Conservation (phyloP, 2,329 filamentous ascomycete genomes). For the Aspergillus eucalypticola region DNA sequence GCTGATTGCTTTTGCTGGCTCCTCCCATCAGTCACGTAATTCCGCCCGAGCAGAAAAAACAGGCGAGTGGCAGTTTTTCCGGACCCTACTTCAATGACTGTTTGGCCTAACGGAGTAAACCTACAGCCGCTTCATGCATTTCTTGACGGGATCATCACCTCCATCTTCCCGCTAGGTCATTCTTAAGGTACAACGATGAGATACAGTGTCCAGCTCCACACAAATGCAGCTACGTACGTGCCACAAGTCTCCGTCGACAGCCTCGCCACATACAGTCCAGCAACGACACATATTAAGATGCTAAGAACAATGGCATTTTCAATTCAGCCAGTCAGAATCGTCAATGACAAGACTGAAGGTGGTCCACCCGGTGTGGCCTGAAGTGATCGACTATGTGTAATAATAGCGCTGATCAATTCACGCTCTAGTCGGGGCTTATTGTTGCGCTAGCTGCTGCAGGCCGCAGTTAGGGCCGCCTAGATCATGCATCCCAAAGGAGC, state of each 20-base stretch:
- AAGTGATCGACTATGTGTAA: neutral
- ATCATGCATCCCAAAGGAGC: neutral
- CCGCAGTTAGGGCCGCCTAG: neutral
- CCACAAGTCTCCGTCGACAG: neutral
- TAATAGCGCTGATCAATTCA: neutral
- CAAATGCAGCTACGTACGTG: neutral
- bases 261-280: neutral
- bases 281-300: neutral
- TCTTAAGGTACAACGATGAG: neutral
- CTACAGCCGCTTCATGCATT: neutral
- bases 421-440: neutral
- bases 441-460: neutral
- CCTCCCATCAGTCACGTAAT: neutral
- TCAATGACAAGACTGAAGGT: neutral
- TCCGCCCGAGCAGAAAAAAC: neutral
- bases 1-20: neutral
- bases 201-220: neutral
- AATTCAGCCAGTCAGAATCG: neutral
- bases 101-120: neutral
- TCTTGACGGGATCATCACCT: neutral
- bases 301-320: neutral
- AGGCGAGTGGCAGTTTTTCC: too few relatives aligned
- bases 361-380: neutral
- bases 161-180: neutral
- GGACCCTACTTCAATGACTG: neutral